phyloP scores from a whole-genome alignment of 1,284 basidiomycete species.

The Tylopilus orsonianus region DNA sequence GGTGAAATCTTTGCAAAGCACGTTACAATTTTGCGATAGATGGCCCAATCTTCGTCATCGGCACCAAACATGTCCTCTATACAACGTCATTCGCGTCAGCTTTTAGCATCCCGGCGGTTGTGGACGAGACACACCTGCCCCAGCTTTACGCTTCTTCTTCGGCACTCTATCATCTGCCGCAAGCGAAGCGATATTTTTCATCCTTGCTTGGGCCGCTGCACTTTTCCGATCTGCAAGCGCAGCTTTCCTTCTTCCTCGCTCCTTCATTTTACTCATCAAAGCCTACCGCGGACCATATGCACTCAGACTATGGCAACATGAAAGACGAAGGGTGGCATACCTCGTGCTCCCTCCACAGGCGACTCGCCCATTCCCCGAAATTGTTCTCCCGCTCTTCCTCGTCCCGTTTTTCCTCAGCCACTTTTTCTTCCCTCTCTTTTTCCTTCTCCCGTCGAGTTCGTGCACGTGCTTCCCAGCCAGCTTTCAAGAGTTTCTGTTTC shows the following conservation, averaged over 20 bases:
- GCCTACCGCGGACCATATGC: conserved; percentile 41
- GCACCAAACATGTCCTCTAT: conserved; percentile 93
- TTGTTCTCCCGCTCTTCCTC: conserved; percentile 78
- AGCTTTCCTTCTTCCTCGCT: conserved; percentile 77
- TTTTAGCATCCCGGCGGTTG: neutral
- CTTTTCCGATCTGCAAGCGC: conserved; percentile 92
- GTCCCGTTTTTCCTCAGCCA: conserved; percentile 72
- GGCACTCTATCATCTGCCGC: conserved; percentile 80
- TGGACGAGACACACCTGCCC: conserved; percentile 55
- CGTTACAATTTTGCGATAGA: conserved; percentile 94
- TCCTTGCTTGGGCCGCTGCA: conserved; percentile 91
- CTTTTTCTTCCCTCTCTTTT: conserved; percentile 74
- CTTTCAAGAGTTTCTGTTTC: conserved; percentile 91
- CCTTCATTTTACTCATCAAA: conserved; percentile 84
- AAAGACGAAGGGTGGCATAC: conserved; percentile 38
- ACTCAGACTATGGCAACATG: neutral
- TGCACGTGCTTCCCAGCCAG: conserved; percentile 90
- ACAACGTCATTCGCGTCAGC: conserved; percentile 6
- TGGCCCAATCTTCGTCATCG: conserved; percentile 96
- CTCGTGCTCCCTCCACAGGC: conserved; percentile 76
- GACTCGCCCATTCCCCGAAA: conserved; percentile 69
- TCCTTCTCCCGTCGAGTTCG: conserved; percentile 89
- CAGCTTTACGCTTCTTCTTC: conserved; percentile 79
- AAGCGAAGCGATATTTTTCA: conserved; percentile 95
- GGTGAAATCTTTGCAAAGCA: conserved; percentile 20